Base-by-base conservation (phyloP, 2,329 filamentous ascomycete species). In the Septoria linicola region DNA sequence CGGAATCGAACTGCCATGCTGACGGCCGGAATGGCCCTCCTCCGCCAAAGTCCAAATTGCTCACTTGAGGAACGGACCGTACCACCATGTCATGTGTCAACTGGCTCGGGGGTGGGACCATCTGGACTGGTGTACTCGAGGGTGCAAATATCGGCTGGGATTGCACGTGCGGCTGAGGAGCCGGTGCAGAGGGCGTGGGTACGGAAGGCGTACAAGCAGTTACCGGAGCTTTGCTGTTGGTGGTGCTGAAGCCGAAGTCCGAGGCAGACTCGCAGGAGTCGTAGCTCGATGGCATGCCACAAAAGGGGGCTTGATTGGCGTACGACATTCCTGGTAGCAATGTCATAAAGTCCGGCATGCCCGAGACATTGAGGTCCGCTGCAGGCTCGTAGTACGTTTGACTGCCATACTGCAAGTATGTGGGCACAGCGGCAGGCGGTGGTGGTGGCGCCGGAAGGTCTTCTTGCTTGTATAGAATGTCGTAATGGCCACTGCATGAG, bases 391-490 rank as follows among this genome's bases (percentile, higher is more conserved):
- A 51, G 46, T 58, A 51, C 16, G 54, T 48, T n/a, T 62, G 57
- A 40, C 53, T 59, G 23, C 51, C 60, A 53, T 59, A 72, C 65
- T 60, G 64, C 30, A 70, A 51, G 40, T 69, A 69, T 25, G 67
- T 68, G 10, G 62, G 58, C n/a, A 66, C 56, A n/a, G 53, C 41
- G 37, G 56, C 54, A 20, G 51, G 54, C 25, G 69, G 63, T 20
- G 66, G 63, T 54, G 49, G 63, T 47, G 55, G 55, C 19, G 62
- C 54, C 41, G 68, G 65, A 13, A 79, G 63, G 60, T 80, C 76
- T 58, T 80, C 79, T 21, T 78, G 74, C 66, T 82, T 84, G 75
- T 99, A 99, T 27, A 97, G 79, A 55, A 99, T 84, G 70, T 97
- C 93, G 70, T 97, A 99, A 71, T 97, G 93, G 54, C 89, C 89